Evolutionary conservation across 129 eudicot species (phyloP).

Genomic region (Escallonia rubra): DNA sequence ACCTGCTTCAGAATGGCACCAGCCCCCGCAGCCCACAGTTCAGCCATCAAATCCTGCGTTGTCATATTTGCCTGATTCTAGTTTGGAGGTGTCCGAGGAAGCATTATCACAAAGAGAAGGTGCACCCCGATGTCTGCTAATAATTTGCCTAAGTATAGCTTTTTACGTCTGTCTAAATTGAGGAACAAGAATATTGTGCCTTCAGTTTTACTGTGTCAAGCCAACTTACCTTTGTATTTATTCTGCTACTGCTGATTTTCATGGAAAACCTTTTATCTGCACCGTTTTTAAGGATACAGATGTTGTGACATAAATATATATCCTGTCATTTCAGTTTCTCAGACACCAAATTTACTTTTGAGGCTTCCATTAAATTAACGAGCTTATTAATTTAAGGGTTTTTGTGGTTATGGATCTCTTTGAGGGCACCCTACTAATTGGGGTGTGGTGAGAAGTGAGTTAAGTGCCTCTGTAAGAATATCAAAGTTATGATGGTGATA

Average conservation of each 20-base stretch:
- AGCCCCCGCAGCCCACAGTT: slow-evolving; percentile 39
- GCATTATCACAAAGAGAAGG: slow-evolving; percentile 49
- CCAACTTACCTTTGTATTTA: neutral
- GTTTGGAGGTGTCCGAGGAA: slow-evolving; percentile 40
- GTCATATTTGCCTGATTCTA: slow-evolving; percentile 38
- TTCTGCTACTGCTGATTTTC: neutral
- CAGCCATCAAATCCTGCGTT: slow-evolving; percentile 25
- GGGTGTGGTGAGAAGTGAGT: neutral
- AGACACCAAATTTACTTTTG: neutral
- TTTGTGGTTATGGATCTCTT: neutral
- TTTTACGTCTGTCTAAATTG: no score
- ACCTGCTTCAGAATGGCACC: slow-evolving; percentile 52
- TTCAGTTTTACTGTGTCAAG: neutral
- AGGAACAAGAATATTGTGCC: no score
- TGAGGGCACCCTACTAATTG: neutral
- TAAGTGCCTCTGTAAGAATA: neutral
- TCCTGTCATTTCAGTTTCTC: neutral
- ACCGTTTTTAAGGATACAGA: neutral
- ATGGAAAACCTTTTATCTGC: neutral
- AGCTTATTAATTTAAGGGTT: no score
- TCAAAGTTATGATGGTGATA: no score
- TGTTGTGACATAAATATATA: neutral
- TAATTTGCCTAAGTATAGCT: no score
- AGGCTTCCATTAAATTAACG: neutral
- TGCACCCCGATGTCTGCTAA: neutral